Conservation (phyloP, 2,329 filamentous ascomycete species). For the Monilinia vaccinii-corymbosi region DNA sequence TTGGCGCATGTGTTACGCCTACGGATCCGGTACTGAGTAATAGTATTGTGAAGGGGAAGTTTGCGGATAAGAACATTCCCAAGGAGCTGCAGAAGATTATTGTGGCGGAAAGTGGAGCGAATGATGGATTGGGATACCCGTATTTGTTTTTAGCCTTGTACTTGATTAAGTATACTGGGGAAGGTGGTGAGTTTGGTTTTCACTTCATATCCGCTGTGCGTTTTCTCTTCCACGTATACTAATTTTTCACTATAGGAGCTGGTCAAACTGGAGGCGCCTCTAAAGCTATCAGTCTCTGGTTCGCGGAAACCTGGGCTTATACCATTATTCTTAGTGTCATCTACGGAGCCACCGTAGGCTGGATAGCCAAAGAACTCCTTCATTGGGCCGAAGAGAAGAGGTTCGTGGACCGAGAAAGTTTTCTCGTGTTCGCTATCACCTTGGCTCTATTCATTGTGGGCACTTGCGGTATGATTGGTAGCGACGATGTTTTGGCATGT, state of each 20-base stretch:
- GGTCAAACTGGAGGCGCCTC: constrained; percentile 47
- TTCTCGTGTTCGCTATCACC: constrained; percentile 56
- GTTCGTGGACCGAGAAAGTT: constrained; percentile 42
- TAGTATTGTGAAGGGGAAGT: constrained; percentile 86
- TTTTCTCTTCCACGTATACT: neutral
- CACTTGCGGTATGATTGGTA: constrained; percentile 85
- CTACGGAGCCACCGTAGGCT: constrained; percentile 72
- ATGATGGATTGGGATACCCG: constrained; percentile 78
- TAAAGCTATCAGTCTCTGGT: constrained; percentile 70
- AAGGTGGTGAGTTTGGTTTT: constrained; percentile 40
- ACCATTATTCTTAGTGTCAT: constrained; percentile 68
- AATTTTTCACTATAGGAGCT: neutral
- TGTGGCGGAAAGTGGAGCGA: constrained; percentile 73
- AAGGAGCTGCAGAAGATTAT: constrained; percentile 72
- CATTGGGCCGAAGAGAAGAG: constrained; percentile 75
- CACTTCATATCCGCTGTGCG: no score
- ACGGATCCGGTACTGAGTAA: constrained; percentile 85
- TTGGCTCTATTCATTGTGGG: constrained; percentile 80
- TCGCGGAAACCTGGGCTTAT: constrained; percentile 78
- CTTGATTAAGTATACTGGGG: constrained; percentile 64
- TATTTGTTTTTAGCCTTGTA: constrained; percentile 82
- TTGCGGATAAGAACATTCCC: constrained; percentile 84
- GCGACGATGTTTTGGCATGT: constrained; percentile 82
- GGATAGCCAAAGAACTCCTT: constrained; percentile 71
- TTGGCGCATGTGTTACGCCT: constrained; percentile 83